Conservation (phyloP, 2,329 filamentous ascomycete species). For the Eutypella sp. region DNA sequence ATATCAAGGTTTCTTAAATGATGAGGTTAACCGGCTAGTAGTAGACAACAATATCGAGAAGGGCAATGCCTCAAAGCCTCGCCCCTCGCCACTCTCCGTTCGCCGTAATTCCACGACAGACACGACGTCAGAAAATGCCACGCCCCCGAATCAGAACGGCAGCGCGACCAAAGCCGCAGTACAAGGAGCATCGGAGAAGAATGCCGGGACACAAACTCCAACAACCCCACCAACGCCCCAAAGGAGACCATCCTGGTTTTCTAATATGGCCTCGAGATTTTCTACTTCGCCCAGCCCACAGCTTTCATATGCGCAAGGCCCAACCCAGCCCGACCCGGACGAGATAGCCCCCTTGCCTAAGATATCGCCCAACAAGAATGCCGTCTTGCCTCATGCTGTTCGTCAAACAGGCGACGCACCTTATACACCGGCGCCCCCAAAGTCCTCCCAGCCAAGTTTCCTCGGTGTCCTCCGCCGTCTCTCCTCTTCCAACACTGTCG, state of each 20-base stretch:
- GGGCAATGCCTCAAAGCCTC: constrained; percentile 13
- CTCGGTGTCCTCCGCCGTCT: constrained; percentile 78
- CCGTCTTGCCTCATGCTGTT: constrained; percentile 52
- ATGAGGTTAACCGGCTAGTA: constrained; percentile 13
- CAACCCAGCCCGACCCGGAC: constrained; percentile 21
- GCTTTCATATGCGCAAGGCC: constrained; percentile 20
- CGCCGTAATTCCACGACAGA: constrained; percentile 14
- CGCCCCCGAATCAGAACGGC: constrained; percentile 8
- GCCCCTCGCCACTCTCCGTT: constrained; percentile 16
- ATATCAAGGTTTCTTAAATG: no score
- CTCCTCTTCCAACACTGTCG: constrained; percentile 59
- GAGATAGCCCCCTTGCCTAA: constrained; percentile 44
- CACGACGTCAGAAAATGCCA: constrained; percentile 11
- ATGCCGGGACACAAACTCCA: no score
- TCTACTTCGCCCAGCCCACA: constrained; percentile 49
- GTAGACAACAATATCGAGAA: constrained; percentile 20
- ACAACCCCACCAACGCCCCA: constrained; percentile 33
- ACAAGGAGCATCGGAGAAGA: constrained; percentile 22
- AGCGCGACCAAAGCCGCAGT: constrained; percentile 19
- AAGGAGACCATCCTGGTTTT: constrained; percentile 83
- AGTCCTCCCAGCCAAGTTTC: constrained; percentile 63
- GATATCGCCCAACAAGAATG: constrained; percentile 48
- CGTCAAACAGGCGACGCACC: constrained; percentile 57
- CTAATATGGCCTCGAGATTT: constrained; percentile 89
- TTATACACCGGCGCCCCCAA: constrained; percentile 72